A percentile compares a stretch with the other conserved stretches of the same genome.
These are phyloP conservation scores for Melaleuca quinquenervia DNA, from an alignment of 345 rosid genomes.

Conservation along the genomic window DNA sequence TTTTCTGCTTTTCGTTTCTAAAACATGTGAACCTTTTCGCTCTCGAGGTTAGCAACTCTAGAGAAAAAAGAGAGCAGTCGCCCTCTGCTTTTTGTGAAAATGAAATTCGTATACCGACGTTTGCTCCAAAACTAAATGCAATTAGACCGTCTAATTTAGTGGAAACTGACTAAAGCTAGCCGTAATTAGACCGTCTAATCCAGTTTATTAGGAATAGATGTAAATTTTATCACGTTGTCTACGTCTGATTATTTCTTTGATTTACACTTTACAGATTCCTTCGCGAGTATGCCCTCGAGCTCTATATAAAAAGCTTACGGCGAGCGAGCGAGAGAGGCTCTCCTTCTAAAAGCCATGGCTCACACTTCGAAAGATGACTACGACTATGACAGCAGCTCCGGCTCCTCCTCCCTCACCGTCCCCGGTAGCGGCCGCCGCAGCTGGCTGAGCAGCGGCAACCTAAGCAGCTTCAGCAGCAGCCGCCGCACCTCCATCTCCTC, in stretches of 20 bases:
- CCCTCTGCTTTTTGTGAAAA: not conserved
- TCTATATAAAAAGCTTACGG: not conserved
- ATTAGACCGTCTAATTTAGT: not conserved
- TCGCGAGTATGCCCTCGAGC: not conserved
- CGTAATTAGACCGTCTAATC: not conserved
- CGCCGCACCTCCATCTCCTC: slow-evolving; percentile 62
- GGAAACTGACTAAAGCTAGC: not conserved
- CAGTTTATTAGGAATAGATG: not conserved
- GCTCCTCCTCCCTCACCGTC: slow-evolving; percentile 21
- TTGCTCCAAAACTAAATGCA: not conserved
- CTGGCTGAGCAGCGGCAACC: slow-evolving; percentile 80
- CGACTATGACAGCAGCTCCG: slow-evolving; percentile 9
- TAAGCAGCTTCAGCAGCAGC: slow-evolving; percentile 69
- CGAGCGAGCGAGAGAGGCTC: not conserved
- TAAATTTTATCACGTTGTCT: not conserved
- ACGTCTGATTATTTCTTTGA: not conserved
- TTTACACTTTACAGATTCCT: not conserved
- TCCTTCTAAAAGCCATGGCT: not conserved
- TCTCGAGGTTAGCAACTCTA: not conserved
- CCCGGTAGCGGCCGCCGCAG: slow-evolving; percentile 77
- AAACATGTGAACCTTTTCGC: not conserved
- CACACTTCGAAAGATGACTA: not conserved
- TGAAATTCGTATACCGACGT: not conserved
- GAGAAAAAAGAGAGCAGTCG: not conserved
- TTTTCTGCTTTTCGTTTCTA: not conserved